Evolutionary conservation across 495 filamentous ascomycete species (phyloP).

Genomic region (Gamarada debralockiae): DNA sequence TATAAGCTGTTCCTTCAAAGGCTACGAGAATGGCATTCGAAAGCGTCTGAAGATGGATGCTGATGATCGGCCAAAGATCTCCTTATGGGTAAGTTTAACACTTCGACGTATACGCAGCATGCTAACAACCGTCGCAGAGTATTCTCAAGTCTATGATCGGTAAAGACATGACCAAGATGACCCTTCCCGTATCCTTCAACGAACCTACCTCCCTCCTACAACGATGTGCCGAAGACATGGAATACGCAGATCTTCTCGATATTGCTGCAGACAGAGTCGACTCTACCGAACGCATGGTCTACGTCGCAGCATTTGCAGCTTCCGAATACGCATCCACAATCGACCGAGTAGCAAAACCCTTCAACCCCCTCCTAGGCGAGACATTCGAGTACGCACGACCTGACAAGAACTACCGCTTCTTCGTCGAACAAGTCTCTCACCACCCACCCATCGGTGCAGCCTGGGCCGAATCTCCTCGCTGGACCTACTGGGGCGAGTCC

Average conservation of each 20-base stretch:
- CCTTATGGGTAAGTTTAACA: constrained; percentile 74
- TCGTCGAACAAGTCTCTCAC: constrained; percentile 97
- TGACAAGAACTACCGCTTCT: constrained; percentile 96
- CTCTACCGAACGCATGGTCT: constrained; percentile 90
- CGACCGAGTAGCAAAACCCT: constrained; percentile 93
- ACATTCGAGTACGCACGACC: constrained; percentile 95
- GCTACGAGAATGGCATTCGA: constrained; percentile 85
- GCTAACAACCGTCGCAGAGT: constrained; percentile 49
- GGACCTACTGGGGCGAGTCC: constrained; percentile 98
- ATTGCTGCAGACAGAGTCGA: constrained; percentile 81
- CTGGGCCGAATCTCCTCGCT: constrained; percentile 86
- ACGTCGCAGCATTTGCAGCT: constrained; percentile 91
- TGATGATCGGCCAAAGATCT: constrained; percentile 90
- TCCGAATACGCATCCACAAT: constrained; percentile 97
- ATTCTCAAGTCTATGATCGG: constrained; percentile 99
- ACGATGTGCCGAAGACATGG: constrained; percentile 94
- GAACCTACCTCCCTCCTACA: constrained; percentile 97
- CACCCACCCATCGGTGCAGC: constrained; percentile 95
- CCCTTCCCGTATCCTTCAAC: constrained; percentile 95
- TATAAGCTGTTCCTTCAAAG: constrained; percentile 74
- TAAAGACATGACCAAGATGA: constrained; percentile 99
- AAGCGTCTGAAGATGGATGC: constrained; percentile 80
- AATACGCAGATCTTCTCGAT: constrained; percentile 92
- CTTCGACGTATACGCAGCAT: neutral
- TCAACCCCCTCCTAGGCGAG: constrained; percentile 93